A percentile compares a stretch with the other conserved stretches of the same genome.
phyloP scores from a whole-genome alignment of 352 stramenopile species.

The Pythium apleroticum region DNA sequence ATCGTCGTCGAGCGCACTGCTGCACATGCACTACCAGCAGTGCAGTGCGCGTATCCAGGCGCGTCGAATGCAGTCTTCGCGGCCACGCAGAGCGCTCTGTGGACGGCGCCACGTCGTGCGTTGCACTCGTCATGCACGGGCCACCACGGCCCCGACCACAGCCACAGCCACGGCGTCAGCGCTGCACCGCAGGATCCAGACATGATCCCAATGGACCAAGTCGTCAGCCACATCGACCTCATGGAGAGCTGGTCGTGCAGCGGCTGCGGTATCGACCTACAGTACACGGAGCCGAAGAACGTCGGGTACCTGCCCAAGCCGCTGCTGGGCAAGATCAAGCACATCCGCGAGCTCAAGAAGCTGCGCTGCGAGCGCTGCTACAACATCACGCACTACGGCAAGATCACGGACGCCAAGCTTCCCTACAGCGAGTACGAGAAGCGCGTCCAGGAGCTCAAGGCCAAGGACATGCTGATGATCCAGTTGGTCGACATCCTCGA shows the following conservation, averaged over 20 bases:
- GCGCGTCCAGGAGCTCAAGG: conserved; percentile 79
- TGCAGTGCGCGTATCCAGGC: conserved; percentile 10
- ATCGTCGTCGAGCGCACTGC: background rate
- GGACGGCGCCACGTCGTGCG: conserved; percentile 4
- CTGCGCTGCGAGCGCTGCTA: conserved; percentile 87
- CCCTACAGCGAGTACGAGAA: conserved; percentile 88
- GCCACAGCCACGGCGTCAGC: conserved; percentile 6
- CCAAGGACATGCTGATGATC: conserved; percentile 89
- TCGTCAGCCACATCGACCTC: conserved; percentile 69
- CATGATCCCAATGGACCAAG: conserved; percentile 50
- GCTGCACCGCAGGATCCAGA: conserved; percentile 4
- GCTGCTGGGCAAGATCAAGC: conserved; percentile 58
- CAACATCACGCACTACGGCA: conserved; percentile 86
- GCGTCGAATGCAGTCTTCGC: background rate
- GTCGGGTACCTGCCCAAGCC: conserved; percentile 72
- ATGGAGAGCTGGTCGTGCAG: conserved; percentile 87
- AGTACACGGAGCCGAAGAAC: conserved; percentile 57
- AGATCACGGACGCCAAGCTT: conserved; percentile 83
- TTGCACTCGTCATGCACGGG: conserved; percentile 12
- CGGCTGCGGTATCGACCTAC: conserved; percentile 79
- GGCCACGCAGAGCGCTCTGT: conserved; percentile 9
- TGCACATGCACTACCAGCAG: background rate
- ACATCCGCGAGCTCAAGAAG: conserved; percentile 74
- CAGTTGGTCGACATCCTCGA: conserved; percentile 93
- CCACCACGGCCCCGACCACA: conserved; percentile 7